Conservation (phyloP, 768 basidiomycete genomes). For the Boletus subcaerulescens region DNA sequence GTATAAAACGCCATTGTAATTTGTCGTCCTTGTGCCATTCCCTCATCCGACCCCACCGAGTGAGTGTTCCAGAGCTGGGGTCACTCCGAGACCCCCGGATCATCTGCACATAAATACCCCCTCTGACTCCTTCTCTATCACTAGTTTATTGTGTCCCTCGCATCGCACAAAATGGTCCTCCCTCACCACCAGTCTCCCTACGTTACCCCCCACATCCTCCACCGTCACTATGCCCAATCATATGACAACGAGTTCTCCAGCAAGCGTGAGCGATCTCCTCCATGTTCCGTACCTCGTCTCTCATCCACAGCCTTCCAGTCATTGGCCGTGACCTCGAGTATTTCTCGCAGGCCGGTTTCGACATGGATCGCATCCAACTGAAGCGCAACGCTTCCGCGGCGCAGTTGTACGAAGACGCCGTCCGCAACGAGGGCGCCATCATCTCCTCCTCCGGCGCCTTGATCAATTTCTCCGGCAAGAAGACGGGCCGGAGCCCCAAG, state of each 20-base stretch:
- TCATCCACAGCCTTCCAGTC: conserved; percentile 45
- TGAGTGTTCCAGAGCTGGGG: conserved; percentile 16
- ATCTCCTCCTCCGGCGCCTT: conserved; percentile 93
- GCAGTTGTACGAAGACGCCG: conserved; percentile 94
- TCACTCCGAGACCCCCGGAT: conserved; percentile 25
- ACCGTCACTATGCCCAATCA: conserved; percentile 79
- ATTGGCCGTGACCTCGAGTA: conserved; percentile 92
- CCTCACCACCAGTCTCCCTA: conserved; percentile 70
- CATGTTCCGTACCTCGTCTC: conserved; percentile 4
- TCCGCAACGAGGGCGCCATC: conserved; percentile 98
- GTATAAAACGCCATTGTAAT: conserved; percentile 26
- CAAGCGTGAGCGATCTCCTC: conserved; percentile 47
- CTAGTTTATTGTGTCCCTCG: neutral
- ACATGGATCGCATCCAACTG: conserved; percentile 96
- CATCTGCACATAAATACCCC: conserved; percentile 17
- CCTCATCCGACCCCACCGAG: conserved; percentile 9
- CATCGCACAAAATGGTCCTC: conserved; percentile 53
- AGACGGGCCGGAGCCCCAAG: conserved; percentile 96
- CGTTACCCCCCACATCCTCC: conserved; percentile 86
- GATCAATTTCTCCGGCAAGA: conserved; percentile 99
- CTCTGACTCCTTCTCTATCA: neutral
- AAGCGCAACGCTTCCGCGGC: conserved; percentile 92
- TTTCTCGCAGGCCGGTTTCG: conserved; percentile 98
- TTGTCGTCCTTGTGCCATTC: conserved; percentile 3
- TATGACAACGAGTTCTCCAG: conserved; percentile 60